Percentiles rank a stretch among this genome's conserved stretches.
phyloP scores from a whole-genome alignment of 2,329 filamentous ascomycete species.

The Ilyonectria robusta region DNA sequence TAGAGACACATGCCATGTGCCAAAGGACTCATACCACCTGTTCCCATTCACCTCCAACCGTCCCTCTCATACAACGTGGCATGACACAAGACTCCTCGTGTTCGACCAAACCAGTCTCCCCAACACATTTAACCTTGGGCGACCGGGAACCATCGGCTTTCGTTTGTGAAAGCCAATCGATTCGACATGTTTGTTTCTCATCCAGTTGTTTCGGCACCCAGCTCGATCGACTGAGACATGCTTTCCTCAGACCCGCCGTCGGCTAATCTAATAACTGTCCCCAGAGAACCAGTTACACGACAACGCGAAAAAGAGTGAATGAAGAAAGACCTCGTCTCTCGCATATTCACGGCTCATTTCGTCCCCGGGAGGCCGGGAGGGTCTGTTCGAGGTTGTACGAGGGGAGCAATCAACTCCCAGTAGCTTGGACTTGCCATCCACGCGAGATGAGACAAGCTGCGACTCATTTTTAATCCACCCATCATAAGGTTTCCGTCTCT shows the following conservation, averaged over 20 bases:
- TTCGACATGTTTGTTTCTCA: background rate
- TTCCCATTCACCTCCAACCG: background rate
- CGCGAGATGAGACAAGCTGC: slow-evolving; percentile 12
- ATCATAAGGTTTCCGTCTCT: background rate
- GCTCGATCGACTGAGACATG: slow-evolving; percentile 44
- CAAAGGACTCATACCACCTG: background rate
- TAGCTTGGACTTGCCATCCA: background rate
- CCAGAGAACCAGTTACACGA: slow-evolving; percentile 29
- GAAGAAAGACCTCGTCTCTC: background rate
- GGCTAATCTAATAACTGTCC: slow-evolving; percentile 26
- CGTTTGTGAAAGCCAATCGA: slow-evolving; percentile 44
- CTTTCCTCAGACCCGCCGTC: slow-evolving; percentile 22
- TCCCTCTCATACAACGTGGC: background rate
- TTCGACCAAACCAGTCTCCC: background rate
- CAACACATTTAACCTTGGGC: background rate
- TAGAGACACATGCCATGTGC: background rate
- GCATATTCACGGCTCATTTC: background rate
- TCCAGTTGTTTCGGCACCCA: slow-evolving; percentile 38
- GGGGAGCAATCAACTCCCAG: slow-evolving; percentile 5
- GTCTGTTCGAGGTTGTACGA: slow-evolving; percentile 11
- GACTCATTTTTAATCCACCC: slow-evolving; percentile 6
- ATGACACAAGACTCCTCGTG: background rate
- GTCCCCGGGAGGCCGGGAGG: slow-evolving; percentile 3
- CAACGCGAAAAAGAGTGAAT: background rate
- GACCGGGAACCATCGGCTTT: slow-evolving; percentile 14